Conservation (phyloP, 1,284 basidiomycete genomes). For the Entoloma clypeatum region DNA sequence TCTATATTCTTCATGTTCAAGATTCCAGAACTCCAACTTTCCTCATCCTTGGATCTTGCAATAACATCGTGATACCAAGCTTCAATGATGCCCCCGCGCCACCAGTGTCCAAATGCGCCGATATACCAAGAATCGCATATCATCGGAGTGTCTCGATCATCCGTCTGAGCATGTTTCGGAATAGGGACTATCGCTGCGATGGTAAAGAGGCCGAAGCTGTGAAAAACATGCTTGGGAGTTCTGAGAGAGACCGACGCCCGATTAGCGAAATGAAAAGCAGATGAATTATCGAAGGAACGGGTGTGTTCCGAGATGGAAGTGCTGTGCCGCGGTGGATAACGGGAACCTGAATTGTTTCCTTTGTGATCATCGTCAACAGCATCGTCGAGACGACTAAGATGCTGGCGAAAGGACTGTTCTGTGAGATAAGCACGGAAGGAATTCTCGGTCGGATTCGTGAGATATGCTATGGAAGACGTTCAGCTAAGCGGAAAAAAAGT, state of each 20-base stretch:
- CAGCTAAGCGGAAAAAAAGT: conserved; percentile 12
- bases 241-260: conserved; percentile 89
- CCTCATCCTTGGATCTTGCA: conserved; percentile 61
- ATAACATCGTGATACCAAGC: conserved; percentile 68
- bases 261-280: conserved; percentile 84
- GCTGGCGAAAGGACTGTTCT: conserved; percentile 91
- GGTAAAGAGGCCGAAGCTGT: conserved; percentile 81
- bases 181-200: conserved; percentile 72
- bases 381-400: conserved; percentile 85
- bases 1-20: conserved; percentile 68
- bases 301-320: conserved; percentile 24
- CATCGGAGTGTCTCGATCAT: conserved; percentile 43
- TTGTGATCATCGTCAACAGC: conserved; percentile 46
- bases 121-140: conserved; percentile 81
- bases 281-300: conserved; percentile 38
- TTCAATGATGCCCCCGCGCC: conserved; percentile 70
- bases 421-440: conserved; percentile 94
- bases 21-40: conserved; percentile 71
- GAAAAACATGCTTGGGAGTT: conserved; percentile 88
- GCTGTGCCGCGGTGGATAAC: conserved; percentile 30
- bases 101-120: conserved; percentile 86
- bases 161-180: conserved; percentile 31
- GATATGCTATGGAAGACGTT: conserved; percentile 62
- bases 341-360: conserved; percentile 30
- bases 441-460: conserved; percentile 89